Evolutionary conservation across 2,329 filamentous ascomycete species (phyloP), one percentile per base, ranked within the genome.

Genomic region (Colletotrichum chlorophyti): DNA sequence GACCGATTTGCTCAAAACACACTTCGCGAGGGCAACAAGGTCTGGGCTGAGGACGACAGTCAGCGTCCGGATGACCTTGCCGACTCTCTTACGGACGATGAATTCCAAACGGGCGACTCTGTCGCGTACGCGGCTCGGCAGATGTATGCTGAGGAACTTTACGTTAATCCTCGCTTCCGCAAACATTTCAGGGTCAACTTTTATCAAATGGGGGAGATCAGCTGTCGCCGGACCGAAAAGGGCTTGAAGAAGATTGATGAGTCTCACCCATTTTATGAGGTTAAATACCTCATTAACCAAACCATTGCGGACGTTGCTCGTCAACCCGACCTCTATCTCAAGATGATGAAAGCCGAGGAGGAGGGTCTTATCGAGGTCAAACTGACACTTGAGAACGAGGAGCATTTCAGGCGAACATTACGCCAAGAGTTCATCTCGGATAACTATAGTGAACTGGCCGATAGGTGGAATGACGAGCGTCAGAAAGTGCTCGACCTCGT

Each of bases 271-370:
- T 98, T 96, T 74, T 98, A 98, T 71, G 95, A 98, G 73, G 91
- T 99, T 79, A 97, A 99, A 74, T 99, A 99, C 67, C 82, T 99
- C 17, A 87, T 92, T 63, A 93, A 95, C 66, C 93, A 97, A 73
- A 91, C 91, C 7, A 90, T 97, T 61, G 79, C 81, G 37, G 90
- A 95, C 64, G 84, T 98, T 58, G 90, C 92, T 3, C 86, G 87
- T 49, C 88, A 91, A 50, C 95, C 95, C 1, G 93, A 97, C 64
- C 80, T 97, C 23, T 99, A 95, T 71, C 78, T 99, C 53, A 94
- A 96, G 76, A 99, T 99, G 95, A 87, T 98, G 73, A 96, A 93
- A 72, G 95, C 95, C 2, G 95, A 99, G 72, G 90, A 95, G 67
- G 95, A 99, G 71, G 93, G 94, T 3, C 79, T 99, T 1, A 84